Percentiles rank a stretch among this genome's conserved stretches.
Conservation (phyloP, 768 basidiomycete species). For the Lentinus tigrinus region DNA sequence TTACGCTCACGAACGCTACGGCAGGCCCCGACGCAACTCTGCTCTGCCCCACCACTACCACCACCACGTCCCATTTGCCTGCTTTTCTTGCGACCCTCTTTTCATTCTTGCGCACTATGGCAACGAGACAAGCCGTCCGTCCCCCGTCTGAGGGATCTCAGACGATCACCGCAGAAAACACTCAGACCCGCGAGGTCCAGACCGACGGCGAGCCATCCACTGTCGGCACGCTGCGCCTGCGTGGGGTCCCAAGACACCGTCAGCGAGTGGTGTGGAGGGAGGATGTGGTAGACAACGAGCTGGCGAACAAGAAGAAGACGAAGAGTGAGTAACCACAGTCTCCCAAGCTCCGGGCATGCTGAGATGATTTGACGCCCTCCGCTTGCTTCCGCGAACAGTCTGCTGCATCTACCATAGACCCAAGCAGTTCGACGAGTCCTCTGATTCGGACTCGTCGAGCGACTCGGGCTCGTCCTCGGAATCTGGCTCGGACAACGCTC, state of each 20-base stretch:
- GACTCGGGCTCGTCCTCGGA: slow-evolving; percentile 41
- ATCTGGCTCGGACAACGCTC: slow-evolving; percentile 22
- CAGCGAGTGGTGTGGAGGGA: slow-evolving; percentile 79
- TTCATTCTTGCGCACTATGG: too few species aligned
- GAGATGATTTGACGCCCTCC: background rate
- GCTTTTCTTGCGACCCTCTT: too few species aligned
- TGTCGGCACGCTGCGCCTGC: slow-evolving; percentile 58
- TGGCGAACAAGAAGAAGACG: slow-evolving; percentile 84
- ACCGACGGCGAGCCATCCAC: slow-evolving; percentile 19
- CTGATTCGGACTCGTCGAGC: slow-evolving; percentile 58
- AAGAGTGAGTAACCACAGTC: slow-evolving; percentile 65
- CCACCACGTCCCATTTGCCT: too few species aligned
- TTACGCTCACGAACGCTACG: too few species aligned
- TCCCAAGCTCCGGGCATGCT: background rate
- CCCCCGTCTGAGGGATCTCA: slow-evolving; percentile 32
- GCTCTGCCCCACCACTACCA: too few species aligned
- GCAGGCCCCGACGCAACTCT: too few species aligned
- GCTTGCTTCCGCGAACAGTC: slow-evolving; percentile 45
- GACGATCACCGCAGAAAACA: slow-evolving; percentile 33
- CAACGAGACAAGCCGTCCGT: slow-evolving; percentile 5
- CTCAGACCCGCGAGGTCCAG: slow-evolving; percentile 33
- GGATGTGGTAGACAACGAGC: slow-evolving; percentile 89
- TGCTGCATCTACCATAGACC: slow-evolving; percentile 95
- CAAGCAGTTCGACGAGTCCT: slow-evolving; percentile 79
- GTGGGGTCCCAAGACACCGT: slow-evolving; percentile 44